A percentile compares a stretch with the other conserved stretches of the same genome.
Evolutionary conservation across 1,139 yeast species (phyloP).

Genomic region (Saccharomyces hybrid): DNA sequence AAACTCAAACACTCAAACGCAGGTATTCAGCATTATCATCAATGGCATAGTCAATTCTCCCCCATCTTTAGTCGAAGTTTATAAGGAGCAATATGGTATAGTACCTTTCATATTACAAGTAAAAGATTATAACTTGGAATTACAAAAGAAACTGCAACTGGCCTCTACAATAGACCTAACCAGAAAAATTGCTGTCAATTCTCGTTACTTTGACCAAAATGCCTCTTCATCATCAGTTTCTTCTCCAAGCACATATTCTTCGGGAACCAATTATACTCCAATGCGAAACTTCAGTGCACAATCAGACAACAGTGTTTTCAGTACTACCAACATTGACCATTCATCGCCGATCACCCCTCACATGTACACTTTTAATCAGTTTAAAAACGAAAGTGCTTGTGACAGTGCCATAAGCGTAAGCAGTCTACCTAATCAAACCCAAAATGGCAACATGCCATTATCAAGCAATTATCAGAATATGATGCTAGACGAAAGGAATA

Average conservation of each 20-base stretch:
- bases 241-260: slow-evolving; percentile 13
- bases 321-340: slow-evolving; percentile 14
- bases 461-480: background rate
- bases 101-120: slow-evolving; percentile 22
- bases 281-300: slow-evolving; percentile 20
- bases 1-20: slow-evolving; percentile 14
- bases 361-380: slow-evolving; percentile 20
- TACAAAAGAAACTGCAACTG: slow-evolving; percentile 22
- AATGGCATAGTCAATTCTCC: slow-evolving; percentile 25
- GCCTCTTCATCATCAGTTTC: slow-evolving; percentile 11
- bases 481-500: slow-evolving; percentile 1
- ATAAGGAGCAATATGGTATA: slow-evolving; percentile 25
- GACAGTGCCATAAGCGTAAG: slow-evolving; percentile 24
- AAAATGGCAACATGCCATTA: slow-evolving; percentile 1
- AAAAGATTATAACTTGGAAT: slow-evolving; percentile 19
- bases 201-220: slow-evolving; percentile 12
- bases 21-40: slow-evolving; percentile 23
- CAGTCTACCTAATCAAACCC: slow-evolving; percentile 15
- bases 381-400: slow-evolving; percentile 20
- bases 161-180: slow-evolving; percentile 26
- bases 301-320: slow-evolving; percentile 25
- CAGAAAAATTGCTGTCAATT: slow-evolving; percentile 14
- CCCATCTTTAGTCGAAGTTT: slow-evolving; percentile 20
- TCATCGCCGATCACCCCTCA: slow-evolving; percentile 27
- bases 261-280: slow-evolving; percentile 17